phyloP scores from a whole-genome alignment of 345 rosid genomes.

The Trapa incisa region DNA sequence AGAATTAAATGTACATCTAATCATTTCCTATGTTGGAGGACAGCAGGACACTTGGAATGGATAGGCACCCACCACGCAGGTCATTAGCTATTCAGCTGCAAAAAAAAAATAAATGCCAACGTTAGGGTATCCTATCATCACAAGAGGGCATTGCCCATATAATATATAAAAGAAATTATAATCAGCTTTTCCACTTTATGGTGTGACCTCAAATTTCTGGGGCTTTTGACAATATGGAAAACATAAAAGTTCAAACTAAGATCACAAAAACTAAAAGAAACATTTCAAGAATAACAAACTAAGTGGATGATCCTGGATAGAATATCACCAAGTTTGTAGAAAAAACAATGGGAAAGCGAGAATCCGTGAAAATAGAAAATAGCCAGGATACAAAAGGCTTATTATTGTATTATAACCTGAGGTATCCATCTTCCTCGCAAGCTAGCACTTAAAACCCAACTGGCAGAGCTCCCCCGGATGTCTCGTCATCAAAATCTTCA shows the following conservation, averaged over 20 bases:
- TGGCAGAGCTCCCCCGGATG: constrained; percentile 37
- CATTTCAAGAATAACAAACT: too few species aligned
- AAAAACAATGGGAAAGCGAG: background rate
- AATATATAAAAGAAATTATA: background rate
- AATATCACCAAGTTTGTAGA: background rate
- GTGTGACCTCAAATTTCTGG: background rate
- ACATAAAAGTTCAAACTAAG: background rate
- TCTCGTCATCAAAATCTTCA: constrained; percentile 78
- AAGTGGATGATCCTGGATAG: background rate
- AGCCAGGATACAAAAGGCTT: background rate
- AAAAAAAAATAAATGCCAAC: background rate
- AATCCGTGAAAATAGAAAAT: background rate
- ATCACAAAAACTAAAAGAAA: background rate
- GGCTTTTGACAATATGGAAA: background rate
- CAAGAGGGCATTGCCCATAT: background rate
- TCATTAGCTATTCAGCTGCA: background rate
- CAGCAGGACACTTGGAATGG: background rate
- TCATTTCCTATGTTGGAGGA: background rate
- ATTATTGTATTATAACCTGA: constrained; percentile 34
- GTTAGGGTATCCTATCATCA: background rate
- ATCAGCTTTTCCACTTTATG: too few species aligned
- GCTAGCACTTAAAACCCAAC: constrained; percentile 38
- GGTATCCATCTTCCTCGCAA: constrained; percentile 17
- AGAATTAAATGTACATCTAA: constrained; percentile 1
- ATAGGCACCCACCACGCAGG: background rate